phyloP scores from a whole-genome alignment of 108 stramenopile genomes.

The Pseudonitzschia delicatissima region DNA sequence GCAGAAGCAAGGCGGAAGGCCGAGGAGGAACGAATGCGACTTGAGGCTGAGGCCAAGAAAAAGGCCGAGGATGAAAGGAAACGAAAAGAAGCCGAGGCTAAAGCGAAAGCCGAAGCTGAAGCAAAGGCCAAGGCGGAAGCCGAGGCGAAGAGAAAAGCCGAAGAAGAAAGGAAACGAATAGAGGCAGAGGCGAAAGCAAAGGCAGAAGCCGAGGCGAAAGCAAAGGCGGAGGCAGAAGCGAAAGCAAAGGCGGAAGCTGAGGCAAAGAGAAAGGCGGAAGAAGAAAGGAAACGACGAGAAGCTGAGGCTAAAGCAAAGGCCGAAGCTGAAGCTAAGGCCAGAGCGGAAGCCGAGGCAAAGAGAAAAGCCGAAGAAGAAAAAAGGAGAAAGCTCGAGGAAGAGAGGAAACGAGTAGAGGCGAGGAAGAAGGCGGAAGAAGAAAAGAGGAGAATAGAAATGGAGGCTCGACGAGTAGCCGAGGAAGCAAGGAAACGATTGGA shows the following conservation, averaged over 20 bases:
- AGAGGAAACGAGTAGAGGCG: background rate
- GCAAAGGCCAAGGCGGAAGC: too few relatives aligned
- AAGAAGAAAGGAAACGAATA: slow-evolving; percentile 4
- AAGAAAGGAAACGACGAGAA: background rate
- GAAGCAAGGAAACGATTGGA: background rate
- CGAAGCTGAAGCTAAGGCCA: background rate
- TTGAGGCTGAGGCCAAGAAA: slow-evolving; percentile 3
- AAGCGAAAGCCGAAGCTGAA: background rate
- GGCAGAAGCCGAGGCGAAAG: background rate
- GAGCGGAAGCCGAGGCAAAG: background rate
- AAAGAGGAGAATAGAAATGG: background rate
- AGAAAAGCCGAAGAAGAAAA: background rate
- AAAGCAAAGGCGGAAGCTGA: background rate
- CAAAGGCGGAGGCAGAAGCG: background rate
- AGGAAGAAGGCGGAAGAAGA: background rate
- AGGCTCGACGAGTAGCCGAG: background rate
- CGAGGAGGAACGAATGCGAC: slow-evolving; percentile 7
- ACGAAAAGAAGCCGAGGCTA: background rate
- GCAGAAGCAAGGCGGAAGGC: slow-evolving; percentile 3
- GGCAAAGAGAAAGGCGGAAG: background rate
- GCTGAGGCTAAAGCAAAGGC: background rate
- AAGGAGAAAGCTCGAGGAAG: background rate
- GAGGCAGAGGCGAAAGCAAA: background rate
- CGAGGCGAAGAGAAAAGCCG: background rate
- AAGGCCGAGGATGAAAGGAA: slow-evolving; percentile 11